A percentile compares a stretch with the other conserved stretches of the same genome.
Evolutionary conservation across 2,329 filamentous ascomycete genomes (phyloP).

Genomic region (Nakataea oryzae): DNA sequence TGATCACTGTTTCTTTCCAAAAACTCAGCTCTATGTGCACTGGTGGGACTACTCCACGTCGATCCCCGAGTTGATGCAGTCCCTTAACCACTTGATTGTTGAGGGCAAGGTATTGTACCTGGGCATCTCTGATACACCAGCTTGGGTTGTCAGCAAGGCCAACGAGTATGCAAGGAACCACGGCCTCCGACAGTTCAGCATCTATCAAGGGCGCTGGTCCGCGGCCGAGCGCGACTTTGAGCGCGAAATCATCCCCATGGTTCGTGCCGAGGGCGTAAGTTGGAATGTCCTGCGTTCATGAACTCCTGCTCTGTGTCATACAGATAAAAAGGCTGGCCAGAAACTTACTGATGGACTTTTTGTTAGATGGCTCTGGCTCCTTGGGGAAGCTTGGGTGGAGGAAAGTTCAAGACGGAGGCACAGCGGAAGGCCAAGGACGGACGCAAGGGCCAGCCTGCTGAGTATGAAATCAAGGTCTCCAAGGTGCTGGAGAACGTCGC

Average conservation of each 20-base stretch:
- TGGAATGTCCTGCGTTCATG: background rate
- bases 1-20: background rate
- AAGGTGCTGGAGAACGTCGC: constrained; percentile 38
- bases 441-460: constrained; percentile 27
- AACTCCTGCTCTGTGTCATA: too few relatives aligned
- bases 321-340: constrained; percentile 24
- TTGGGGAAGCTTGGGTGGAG: constrained; percentile 39
- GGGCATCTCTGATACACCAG: constrained; percentile 45
- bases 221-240: constrained; percentile 56
- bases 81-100: constrained; percentile 39
- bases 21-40: constrained; percentile 31
- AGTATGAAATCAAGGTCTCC: constrained; percentile 41
- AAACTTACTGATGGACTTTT: background rate
- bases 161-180: constrained; percentile 51
- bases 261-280: constrained; percentile 36
- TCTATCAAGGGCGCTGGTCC: constrained; percentile 58
- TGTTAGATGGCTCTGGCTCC: constrained; percentile 34
- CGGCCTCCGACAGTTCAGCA: constrained; percentile 45
- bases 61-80: constrained; percentile 49
- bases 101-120: constrained; percentile 48
- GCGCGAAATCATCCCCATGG: constrained; percentile 61
- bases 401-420: constrained; percentile 21
- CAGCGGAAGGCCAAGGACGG: constrained; percentile 21
- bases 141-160: constrained; percentile 41
- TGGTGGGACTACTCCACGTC: constrained; percentile 46